Evolutionary conservation across 345 rosid genomes (phyloP).

Genomic region (Eucalyptus fibrosa): DNA sequence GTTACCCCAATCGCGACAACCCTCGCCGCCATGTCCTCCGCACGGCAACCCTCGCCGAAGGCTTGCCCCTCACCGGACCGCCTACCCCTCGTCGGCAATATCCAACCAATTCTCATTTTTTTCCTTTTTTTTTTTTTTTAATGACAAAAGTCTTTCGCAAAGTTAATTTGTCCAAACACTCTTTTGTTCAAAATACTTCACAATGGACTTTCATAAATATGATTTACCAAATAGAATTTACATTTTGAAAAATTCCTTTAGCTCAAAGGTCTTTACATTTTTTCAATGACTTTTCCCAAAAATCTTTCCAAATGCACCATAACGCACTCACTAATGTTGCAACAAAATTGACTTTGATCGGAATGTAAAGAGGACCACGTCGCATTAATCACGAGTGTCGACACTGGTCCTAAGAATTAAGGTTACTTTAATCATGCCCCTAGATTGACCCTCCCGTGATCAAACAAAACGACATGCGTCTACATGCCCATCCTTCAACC

Average conservation of each 20-base stretch:
- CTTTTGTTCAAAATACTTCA: too few relatives aligned
- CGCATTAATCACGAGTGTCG: not conserved
- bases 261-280: too few relatives aligned
- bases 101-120: too few relatives aligned
- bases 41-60: accelerated
- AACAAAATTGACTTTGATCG: not conserved
- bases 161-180: too few relatives aligned
- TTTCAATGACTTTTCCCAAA: accelerated
- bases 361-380: not conserved
- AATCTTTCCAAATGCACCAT: accelerated
- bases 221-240: too few relatives aligned
- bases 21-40: too few relatives aligned
- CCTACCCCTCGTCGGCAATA: accelerated
- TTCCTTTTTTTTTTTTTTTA: too few relatives aligned
- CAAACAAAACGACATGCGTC: not conserved
- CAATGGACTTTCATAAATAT: too few relatives aligned
- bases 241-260: too few relatives aligned
- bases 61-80: too few relatives aligned
- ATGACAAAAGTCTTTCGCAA: too few relatives aligned
- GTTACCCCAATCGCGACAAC: too few relatives aligned
- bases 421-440: not conserved
- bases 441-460: not conserved
- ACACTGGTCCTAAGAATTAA: not conserved
- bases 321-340: accelerated
- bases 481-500: not conserved